phyloP scores from a whole-genome alignment of 148 eudicot species.

The Fagopyrum tataricum region DNA sequence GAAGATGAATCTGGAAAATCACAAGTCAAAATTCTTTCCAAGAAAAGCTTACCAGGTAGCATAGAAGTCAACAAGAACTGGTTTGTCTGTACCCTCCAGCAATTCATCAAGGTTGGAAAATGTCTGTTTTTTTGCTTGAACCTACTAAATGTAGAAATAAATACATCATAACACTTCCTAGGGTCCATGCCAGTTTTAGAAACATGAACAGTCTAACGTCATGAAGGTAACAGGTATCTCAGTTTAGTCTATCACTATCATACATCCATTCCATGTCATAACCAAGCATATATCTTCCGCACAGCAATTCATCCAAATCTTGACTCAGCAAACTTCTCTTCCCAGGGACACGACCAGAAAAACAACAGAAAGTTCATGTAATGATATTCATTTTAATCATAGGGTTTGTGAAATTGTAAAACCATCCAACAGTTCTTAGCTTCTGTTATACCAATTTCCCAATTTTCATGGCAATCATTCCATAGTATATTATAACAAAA shows the following conservation, averaged over 20 bases:
- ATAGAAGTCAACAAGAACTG: slow-evolving; percentile 85
- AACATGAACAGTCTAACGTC: neutral
- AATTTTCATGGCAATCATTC: no score
- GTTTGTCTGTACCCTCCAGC: slow-evolving; percentile 62
- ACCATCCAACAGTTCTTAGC: neutral
- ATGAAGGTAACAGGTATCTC: neutral
- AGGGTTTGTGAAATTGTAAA: no score
- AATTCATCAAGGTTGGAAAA: slow-evolving; percentile 66
- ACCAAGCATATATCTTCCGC: neutral
- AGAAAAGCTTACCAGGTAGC: slow-evolving; percentile 74
- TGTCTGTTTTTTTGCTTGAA: slow-evolving; percentile 70
- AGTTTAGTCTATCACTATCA: neutral
- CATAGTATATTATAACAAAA: no score
- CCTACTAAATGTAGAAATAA: slow-evolving; percentile 30
- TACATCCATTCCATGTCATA: no score
- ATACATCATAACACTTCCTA: neutral
- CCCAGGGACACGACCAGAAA: neutral
- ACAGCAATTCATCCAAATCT: neutral
- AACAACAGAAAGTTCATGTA: neutral
- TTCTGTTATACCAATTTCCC: neutral
- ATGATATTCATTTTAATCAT: neutral
- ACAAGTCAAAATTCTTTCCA: slow-evolving; percentile 13
- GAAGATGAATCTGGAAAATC: neutral
- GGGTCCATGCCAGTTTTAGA: neutral
- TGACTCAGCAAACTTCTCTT: neutral